Evolutionary conservation across 805 yeast genomes (phyloP).

Genomic region (Saccharomycopsis fibuligera): DNA sequence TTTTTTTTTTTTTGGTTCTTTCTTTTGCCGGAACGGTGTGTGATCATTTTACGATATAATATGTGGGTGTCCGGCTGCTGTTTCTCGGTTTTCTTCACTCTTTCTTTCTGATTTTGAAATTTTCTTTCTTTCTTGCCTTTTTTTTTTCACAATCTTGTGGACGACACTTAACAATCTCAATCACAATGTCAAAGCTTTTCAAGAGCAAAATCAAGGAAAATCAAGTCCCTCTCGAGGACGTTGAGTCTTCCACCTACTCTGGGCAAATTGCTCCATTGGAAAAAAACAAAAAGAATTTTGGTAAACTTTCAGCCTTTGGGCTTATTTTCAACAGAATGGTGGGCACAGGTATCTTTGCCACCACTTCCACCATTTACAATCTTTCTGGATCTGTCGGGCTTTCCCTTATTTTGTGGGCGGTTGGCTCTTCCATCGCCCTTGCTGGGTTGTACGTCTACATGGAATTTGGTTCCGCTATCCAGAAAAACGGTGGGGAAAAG

Average conservation of each 20-base stretch:
- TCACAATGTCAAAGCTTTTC: no score
- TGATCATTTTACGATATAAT: no score
- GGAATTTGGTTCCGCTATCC: slow-evolving; percentile 75
- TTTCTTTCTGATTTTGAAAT: no score
- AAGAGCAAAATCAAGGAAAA: no score
- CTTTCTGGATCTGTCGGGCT: slow-evolving; percentile 67
- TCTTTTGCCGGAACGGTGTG: no score
- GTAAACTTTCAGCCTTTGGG: slow-evolving; percentile 55
- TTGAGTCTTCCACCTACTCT: neutral
- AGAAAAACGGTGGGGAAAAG: slow-evolving; percentile 83
- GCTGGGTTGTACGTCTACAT: slow-evolving; percentile 63
- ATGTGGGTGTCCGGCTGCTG: no score
- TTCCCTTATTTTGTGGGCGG: slow-evolving; percentile 64
- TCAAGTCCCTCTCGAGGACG: no score
- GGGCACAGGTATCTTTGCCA: slow-evolving; percentile 73
- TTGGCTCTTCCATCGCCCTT: slow-evolving; percentile 64
- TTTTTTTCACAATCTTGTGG: no score
- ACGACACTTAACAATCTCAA: no score
- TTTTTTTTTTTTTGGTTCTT: no score
- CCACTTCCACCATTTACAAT: slow-evolving; percentile 51
- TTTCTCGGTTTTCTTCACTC: no score
- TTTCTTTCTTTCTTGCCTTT: no score
- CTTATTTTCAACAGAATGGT: slow-evolving; percentile 62
- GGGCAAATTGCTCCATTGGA: slow-evolving; percentile 29
- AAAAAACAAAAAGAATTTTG: slow-evolving; percentile 38